phyloP scores from a whole-genome alignment of 192 early-diverging fungal genomes.

The Coemansia sp. region DNA sequence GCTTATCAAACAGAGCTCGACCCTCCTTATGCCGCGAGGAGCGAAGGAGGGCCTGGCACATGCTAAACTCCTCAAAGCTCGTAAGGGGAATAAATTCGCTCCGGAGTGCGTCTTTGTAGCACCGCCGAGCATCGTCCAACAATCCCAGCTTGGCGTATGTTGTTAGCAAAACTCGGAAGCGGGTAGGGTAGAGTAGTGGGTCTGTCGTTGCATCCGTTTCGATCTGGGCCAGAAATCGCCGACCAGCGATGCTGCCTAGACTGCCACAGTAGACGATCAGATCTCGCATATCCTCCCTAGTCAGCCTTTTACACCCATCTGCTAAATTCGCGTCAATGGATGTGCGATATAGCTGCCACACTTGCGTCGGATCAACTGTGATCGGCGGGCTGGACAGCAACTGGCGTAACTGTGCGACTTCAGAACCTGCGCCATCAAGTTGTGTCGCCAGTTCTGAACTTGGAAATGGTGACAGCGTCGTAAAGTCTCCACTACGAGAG shows the following conservation, averaged over 20 bases:
- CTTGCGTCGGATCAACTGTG: constrained; percentile 10
- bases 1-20: constrained; percentile 29
- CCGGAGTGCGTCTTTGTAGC: constrained; percentile 15
- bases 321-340: background rate
- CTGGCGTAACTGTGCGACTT: constrained; percentile 6
- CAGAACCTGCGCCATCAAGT: background rate
- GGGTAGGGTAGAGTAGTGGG: constrained; percentile 12
- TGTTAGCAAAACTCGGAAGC: constrained; percentile 11
- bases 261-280: constrained; percentile 24
- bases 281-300: background rate
- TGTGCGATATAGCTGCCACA: constrained; percentile 27
- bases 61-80: constrained; percentile 25
- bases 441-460: background rate
- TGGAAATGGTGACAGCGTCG: background rate
- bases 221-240: constrained; percentile 30
- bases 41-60: constrained; percentile 36
- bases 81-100: background rate
- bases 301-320: background rate
- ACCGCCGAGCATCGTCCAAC: constrained; percentile 30
- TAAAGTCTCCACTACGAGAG: background rate
- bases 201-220: constrained; percentile 27
- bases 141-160: constrained; percentile 42
- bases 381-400: constrained; percentile 18
- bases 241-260: constrained; percentile 27
- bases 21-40: constrained; percentile 38